Base-by-base conservation (phyloP, 2,329 filamentous ascomycete species). In the Colletotrichum euphorbiae region DNA sequence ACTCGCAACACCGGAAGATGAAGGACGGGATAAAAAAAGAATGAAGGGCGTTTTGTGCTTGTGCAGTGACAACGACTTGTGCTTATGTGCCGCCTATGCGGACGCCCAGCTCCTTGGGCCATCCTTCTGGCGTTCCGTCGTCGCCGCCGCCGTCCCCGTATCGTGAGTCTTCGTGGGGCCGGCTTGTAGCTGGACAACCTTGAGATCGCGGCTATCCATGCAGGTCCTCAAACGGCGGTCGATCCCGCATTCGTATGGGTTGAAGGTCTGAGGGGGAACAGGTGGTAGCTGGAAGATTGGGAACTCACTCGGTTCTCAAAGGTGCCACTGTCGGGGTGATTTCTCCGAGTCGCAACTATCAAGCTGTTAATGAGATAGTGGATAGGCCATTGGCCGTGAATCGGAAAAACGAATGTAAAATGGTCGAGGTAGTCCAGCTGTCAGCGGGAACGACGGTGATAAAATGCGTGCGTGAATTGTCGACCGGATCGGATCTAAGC, bases 401-500 rank as follows among this genome's bases (percentile, higher is more conserved):
- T 28, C 28, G 28, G 28, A 28, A 28, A 7, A 28, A 28, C 28
- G 28, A 28, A 28, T 8, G 28, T 28, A 28, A 28, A 28, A 6
- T 28, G 28, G 28, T 28, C 28, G 28, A 28, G 28, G 12, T 38
- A 13, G 36, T 38, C 36, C 36, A 38, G 45, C 56, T 38, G 56
- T 19, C 54, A 65, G 65, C 61, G 46, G 59, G 65, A 68, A 57
- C 46, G 65, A 58, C 43, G 54, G 38, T 13, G 62, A 52, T 65
- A 48, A 57, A 58, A 64, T 42, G 42, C 33, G 52, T 9, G 28
- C 28, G 28, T 8, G 28, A 28, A 45, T 21, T 28, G 36, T 50
- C 38, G 45, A 31, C 64, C 64, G 65, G 54, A 68, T 68, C 60
- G 58, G 65, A 59, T 51, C 58, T 52, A 17, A 21, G 33, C 65